These are phyloP conservation scores for Ziziphus jujuba DNA, from an alignment of 306 rosid genomes.

Conservation along the genomic window DNA sequence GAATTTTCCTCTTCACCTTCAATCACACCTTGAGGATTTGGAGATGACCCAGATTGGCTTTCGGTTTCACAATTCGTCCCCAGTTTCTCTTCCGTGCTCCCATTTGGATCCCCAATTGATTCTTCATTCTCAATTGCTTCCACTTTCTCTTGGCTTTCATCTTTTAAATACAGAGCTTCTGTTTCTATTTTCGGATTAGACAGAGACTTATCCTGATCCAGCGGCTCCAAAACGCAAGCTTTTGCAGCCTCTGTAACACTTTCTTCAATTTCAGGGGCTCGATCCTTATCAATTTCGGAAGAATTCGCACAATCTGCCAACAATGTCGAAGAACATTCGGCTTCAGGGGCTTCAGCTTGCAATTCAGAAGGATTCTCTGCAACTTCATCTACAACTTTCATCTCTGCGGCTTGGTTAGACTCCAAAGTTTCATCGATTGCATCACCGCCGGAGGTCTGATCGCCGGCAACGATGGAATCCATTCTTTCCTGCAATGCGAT, in stretches of 20 bases:
- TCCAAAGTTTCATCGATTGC: slow-evolving; percentile 2
- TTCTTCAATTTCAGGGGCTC: too few relatives aligned
- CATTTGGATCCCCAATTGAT: neutral
- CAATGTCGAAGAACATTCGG: neutral
- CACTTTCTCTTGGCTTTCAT: neutral
- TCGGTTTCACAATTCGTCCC: slow-evolving; percentile 7
- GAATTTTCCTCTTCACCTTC: slow-evolving; percentile 17
- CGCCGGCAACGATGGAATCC: slow-evolving; percentile 34
- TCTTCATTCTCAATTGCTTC: slow-evolving; percentile 22
- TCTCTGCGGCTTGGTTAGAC: neutral
- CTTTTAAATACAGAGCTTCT: neutral
- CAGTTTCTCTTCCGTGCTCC: too few relatives aligned
- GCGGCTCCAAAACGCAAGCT: too few relatives aligned
- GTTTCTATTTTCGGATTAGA: neutral
- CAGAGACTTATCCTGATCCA: neutral
- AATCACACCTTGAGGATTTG: neutral
- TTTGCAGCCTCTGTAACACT: too few relatives aligned
- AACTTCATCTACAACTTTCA: slow-evolving; percentile 3
- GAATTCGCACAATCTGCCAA: neutral
- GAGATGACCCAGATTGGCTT: slow-evolving; percentile 17
- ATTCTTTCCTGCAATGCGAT: slow-evolving; percentile 61
- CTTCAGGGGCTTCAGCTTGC: slow-evolving; percentile 4
- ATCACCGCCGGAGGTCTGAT: neutral
- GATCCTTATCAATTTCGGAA: neutral
- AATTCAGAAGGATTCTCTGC: neutral